Percentiles rank a stretch among this genome's conserved stretches.
Conservation (phyloP, 176 grass and related monocot genomes). For the Aegilops sharonensis region DNA sequence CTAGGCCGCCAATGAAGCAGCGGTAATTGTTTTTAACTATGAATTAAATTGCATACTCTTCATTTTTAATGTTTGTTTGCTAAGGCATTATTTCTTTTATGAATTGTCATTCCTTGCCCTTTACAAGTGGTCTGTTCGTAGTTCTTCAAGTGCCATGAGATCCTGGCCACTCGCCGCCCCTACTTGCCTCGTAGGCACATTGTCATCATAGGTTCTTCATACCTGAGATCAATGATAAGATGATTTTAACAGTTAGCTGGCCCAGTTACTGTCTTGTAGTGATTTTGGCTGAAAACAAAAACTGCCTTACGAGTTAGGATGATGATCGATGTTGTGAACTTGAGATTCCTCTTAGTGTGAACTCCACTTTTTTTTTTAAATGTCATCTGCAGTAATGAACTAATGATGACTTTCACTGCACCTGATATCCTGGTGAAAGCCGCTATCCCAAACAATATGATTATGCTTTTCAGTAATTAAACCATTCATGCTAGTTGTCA, state of each 20-base stretch:
- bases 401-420: background rate
- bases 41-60: background rate
- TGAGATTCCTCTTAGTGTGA: background rate
- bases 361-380: background rate
- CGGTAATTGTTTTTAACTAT: constrained; percentile 40
- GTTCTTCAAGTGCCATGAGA: too few species aligned
- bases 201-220: background rate
- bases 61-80: background rate
- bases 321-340: background rate
- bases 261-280: background rate
- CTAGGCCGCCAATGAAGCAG: constrained; percentile 62
- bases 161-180: too few species aligned
- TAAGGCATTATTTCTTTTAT: background rate
- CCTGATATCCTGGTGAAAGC: background rate
- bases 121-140: too few species aligned
- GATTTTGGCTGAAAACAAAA: background rate
- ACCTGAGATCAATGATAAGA: background rate
- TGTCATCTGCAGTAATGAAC: too few species aligned
- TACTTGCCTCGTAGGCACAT: too few species aligned
- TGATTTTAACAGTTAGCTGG: background rate
- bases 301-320: background rate
- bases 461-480: background rate
- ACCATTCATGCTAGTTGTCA: background rate
- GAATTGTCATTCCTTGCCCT: too few species aligned
- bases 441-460: background rate